These are phyloP conservation scores for Yamadazyma membranifaciens DNA, from an alignment of 1,139 yeast species.

Conservation along the genomic window DNA sequence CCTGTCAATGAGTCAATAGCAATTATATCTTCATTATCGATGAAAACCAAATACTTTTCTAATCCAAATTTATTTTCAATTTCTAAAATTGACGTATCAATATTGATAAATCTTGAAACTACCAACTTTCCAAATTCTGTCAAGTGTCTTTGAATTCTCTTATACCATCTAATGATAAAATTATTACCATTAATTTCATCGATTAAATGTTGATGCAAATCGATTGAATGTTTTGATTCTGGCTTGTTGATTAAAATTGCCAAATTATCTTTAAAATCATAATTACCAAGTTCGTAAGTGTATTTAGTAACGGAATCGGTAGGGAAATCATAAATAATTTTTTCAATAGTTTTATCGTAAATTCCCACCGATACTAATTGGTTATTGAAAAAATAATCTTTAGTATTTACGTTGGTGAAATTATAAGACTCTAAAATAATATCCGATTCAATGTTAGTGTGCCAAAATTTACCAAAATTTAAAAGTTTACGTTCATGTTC, in stretches of 20 bases:
- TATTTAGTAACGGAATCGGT: slow-evolving; percentile 5
- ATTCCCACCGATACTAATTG: slow-evolving; percentile 11
- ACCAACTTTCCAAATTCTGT: slow-evolving; percentile 31
- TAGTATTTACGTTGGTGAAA: slow-evolving; percentile 9
- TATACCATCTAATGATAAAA: slow-evolving; percentile 28
- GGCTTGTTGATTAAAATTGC: slow-evolving; percentile 29
- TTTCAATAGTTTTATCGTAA: slow-evolving; percentile 5
- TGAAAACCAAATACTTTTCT: slow-evolving; percentile 33
- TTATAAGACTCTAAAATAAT: slow-evolving; percentile 15
- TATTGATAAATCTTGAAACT: slow-evolving; percentile 13
- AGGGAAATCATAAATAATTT: slow-evolving; percentile 8
- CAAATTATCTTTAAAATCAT: slow-evolving; percentile 4
- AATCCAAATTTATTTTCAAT: slow-evolving; percentile 31
- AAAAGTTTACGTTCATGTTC: slow-evolving; percentile 19
- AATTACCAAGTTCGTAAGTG: slow-evolving; percentile 7
- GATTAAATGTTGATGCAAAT: slow-evolving; percentile 30
- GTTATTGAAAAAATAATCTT: slow-evolving; percentile 12
- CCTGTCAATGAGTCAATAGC: slow-evolving; percentile 36
- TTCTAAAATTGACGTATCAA: slow-evolving; percentile 8
- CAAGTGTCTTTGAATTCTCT: slow-evolving; percentile 34
- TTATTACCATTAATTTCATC: slow-evolving; percentile 27
- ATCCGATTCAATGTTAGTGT: slow-evolving; percentile 14
- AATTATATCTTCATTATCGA: slow-evolving; percentile 18
- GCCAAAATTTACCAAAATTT: slow-evolving; percentile 30
- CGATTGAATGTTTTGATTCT: slow-evolving; percentile 25